phyloP scores from a whole-genome alignment of 2,329 filamentous ascomycete genomes.

The Remersonia thermophila region DNA sequence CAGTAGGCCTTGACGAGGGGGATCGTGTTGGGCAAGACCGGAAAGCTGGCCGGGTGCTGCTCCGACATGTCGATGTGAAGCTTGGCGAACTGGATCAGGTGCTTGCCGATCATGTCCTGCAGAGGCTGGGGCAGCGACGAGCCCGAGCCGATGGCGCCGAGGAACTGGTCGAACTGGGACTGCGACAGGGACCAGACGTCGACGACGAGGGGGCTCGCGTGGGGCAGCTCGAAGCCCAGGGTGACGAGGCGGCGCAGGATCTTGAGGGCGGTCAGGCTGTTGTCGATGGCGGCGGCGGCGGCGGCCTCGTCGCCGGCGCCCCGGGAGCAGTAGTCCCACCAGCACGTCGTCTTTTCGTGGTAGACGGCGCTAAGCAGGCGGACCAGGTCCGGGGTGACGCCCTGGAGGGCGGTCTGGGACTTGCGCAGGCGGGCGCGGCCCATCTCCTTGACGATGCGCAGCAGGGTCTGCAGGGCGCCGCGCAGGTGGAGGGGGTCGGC shows the following conservation, averaged over 20 bases:
- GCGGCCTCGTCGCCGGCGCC: conserved; percentile 46
- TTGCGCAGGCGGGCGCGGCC: conserved; percentile 64
- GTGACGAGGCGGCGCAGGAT: conserved; percentile 67
- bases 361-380: conserved; percentile 70
- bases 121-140: conserved; percentile 40
- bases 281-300: conserved; percentile 54
- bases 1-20: conserved; percentile 74
- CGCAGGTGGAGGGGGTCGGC: conserved; percentile 54
- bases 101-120: conserved; percentile 61
- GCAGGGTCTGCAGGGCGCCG: conserved; percentile 61
- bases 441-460: conserved; percentile 85
- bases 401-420: conserved; percentile 65
- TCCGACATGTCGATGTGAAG: conserved; percentile 79
- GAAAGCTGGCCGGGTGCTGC: conserved; percentile 69
- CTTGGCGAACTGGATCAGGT: conserved; percentile 82
- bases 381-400: conserved; percentile 72
- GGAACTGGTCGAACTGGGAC: conserved; percentile 64
- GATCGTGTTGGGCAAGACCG: conserved; percentile 66
- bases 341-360: conserved; percentile 55
- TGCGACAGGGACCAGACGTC: conserved; percentile 73
- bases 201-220: conserved; percentile 62
- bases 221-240: conserved; percentile 72
- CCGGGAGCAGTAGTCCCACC: conserved; percentile 49
- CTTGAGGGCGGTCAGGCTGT: conserved; percentile 69
- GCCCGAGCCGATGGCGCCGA: conserved; percentile 48